Percentiles rank a stretch among this genome's conserved stretches.
Conservation (phyloP, 2,329 filamentous ascomycete genomes). For the Didymella sp. region DNA sequence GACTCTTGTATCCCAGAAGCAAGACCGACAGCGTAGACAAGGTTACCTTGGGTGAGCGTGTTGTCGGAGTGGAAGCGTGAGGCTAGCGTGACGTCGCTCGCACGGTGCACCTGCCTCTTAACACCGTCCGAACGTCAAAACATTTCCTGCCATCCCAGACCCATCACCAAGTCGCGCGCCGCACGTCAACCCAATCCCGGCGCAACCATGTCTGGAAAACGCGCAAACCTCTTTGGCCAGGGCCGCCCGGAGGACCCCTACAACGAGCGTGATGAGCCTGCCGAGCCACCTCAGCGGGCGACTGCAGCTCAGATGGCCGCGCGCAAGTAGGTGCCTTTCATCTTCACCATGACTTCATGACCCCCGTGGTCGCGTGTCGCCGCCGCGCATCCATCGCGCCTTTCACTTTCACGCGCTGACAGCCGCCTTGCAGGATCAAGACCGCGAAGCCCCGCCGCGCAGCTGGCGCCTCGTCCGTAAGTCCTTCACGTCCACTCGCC, state of each 20-base stretch:
- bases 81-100: constrained; percentile 11
- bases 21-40: neutral
- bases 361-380: constrained; percentile 1
- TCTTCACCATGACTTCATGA: constrained; percentile 5
- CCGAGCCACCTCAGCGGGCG: constrained; percentile 58
- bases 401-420: constrained; percentile 24
- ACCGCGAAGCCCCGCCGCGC: constrained; percentile 35
- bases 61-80: neutral
- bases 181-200: constrained; percentile 17
- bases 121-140: constrained; percentile 17
- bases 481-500: constrained; percentile 22
- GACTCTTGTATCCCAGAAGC: neutral
- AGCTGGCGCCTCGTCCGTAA: constrained; percentile 35
- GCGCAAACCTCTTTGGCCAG: constrained; percentile 38
- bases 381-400: neutral
- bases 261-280: constrained; percentile 44
- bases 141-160: constrained; percentile 15
- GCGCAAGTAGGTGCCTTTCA: constrained; percentile 59
- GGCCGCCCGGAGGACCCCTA: constrained; percentile 38
- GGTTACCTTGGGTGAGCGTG: neutral
- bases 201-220: constrained; percentile 42
- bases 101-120: constrained; percentile 7
- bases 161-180: constrained; percentile 16
- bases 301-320: constrained; percentile 62
- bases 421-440: constrained; percentile 34